These are phyloP conservation scores for Trichoderma sp. DNA, from an alignment of 2,329 filamentous ascomycete species.

Conservation along the genomic window DNA sequence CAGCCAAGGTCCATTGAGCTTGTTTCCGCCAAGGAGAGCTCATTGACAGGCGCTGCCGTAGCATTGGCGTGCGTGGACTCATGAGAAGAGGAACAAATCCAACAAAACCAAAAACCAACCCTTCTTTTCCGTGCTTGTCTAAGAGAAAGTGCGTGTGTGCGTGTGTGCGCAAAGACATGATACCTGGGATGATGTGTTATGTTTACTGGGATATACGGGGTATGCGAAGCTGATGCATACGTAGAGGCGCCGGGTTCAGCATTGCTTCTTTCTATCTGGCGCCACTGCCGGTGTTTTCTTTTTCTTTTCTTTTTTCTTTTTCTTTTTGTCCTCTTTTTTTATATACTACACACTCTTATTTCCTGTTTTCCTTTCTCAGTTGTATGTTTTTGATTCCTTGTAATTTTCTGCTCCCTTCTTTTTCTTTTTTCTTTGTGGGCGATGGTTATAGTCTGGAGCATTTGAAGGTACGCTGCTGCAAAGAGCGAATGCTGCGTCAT, in stretches of 20 bases:
- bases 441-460: conserved; percentile 3
- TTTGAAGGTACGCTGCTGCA: conserved; percentile 13
- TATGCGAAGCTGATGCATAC: conserved; percentile 21
- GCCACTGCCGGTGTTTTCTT: neutral
- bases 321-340: neutral
- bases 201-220: conserved; percentile 18
- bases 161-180: neutral
- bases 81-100: conserved; percentile 12
- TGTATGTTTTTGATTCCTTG: conserved; percentile 11
- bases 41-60: conserved; percentile 71
- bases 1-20: conserved; percentile 52
- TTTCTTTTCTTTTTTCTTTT: neutral
- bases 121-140: neutral
- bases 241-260: conserved; percentile 23
- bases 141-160: neutral
- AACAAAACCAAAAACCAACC: neutral
- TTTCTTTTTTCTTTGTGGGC: neutral
- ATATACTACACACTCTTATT: neutral
- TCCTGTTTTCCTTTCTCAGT: neutral
- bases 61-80: conserved; percentile 51
- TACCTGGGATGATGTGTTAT: conserved; percentile 18
- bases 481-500: conserved; percentile 13
- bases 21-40: conserved; percentile 69
- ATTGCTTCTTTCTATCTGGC: conserved; percentile 17
- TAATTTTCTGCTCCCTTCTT: neutral